Base-by-base conservation (phyloP, 148 eudicot genomes). In the Rhododendron molle region DNA sequence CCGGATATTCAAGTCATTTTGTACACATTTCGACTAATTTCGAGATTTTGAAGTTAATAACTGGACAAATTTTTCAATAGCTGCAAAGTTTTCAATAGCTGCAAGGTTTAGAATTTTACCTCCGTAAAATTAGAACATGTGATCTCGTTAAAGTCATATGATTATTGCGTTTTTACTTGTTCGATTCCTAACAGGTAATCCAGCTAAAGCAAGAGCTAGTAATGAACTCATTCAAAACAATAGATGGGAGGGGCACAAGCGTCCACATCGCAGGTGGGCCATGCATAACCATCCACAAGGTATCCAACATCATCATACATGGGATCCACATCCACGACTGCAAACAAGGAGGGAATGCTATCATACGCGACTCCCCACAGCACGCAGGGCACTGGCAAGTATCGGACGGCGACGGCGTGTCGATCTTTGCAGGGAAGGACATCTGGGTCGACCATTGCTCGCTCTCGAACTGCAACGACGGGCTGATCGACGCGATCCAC, bases 371-470 rank as follows among this genome's bases (percentile, higher is more conserved):
- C 88, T 85, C 92, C 84, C 95, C 98, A 34, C 52, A 60, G 26
- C 98, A 95, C 76, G 90, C 65, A 28, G 98, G 96, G 85, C 90
- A 91, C 89, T 87, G 98, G 90, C 90, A 92, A 0, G 40, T 92
- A 86, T 93, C 98, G 36, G 98, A 94, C 81, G 98, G 98, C 5
- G 98, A 94, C 28, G 98, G 98, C 0, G 93, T 94, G 84, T 91
- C 94, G 28, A 87, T 95, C 23, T 92, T 95, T 4, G 96, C 95
- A 0, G 91, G 91, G 10, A 91, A 91, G 44, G 92, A 95, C 77
- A 89, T 95, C 9, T 95, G 98, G 98, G 92, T 95, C 0, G 98
- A 95, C 49, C 98, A 95, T 62, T 91, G 93, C 82, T 89, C 98
- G 8, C 85, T 95, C 82, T 92, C 96, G 0, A 95, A 92, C 82